Conservation (phyloP, 2,329 filamentous ascomycete species). For the Beauveria scarabaeidicola region DNA sequence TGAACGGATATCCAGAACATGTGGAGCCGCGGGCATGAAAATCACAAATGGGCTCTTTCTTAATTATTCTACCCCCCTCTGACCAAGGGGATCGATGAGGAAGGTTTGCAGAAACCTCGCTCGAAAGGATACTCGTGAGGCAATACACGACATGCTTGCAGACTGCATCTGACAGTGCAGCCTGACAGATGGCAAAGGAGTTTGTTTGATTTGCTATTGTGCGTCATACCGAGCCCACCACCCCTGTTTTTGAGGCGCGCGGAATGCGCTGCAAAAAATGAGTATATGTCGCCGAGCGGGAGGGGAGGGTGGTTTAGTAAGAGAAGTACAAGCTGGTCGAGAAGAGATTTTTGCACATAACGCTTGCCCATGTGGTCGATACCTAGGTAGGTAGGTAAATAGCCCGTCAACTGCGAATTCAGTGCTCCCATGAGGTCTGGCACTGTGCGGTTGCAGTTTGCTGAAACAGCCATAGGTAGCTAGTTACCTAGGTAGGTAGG, state of each 20-base stretch:
- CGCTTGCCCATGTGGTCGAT: background rate
- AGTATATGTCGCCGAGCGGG: too few relatives aligned
- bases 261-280: background rate
- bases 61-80: background rate
- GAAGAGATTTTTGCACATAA: too few relatives aligned
- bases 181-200: background rate
- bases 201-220: background rate
- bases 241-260: background rate
- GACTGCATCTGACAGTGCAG: background rate
- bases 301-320: too few relatives aligned
- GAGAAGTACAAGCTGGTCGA: too few relatives aligned
- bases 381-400: background rate
- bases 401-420: too few relatives aligned
- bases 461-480: too few relatives aligned
- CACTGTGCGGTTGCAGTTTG: too few relatives aligned
- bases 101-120: too few relatives aligned
- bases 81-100: too few relatives aligned
- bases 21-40: background rate
- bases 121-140: too few relatives aligned
- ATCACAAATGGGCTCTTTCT: slow-evolving; percentile 1
- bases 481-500: too few relatives aligned
- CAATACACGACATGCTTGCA: background rate
- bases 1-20: background rate
- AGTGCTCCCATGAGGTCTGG: too few relatives aligned
- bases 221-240: slow-evolving; percentile 6